Base-by-base conservation (phyloP, 2,329 filamentous ascomycete genomes). In the Talaromyces sp. region DNA sequence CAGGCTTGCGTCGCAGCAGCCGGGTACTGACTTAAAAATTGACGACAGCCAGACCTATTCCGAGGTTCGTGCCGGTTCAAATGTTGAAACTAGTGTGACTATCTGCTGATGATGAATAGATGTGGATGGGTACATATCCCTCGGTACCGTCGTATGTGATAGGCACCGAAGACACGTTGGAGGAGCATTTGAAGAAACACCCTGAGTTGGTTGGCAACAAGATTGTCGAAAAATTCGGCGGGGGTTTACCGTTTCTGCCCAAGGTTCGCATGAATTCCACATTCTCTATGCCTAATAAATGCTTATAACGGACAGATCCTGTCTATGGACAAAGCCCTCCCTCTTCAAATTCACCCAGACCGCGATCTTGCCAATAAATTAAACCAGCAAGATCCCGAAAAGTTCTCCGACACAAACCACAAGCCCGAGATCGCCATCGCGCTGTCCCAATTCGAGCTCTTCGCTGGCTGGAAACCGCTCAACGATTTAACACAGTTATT, bases 401-500 rank as follows among this genome's bases (percentile, higher is more conserved):
- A 85, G 60, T 92, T 89, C 71, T 84, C 83, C 1, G 89, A 93
- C 65, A 77, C 83, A 2, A 92, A 92, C 71, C 89, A 92, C 78
- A 92, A 92, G 74, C 89, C 89, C 1, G 89, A 93, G 70, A 92
- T 93, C 58, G 89, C 89, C 0, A 78, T 93, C 1, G 89, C 89
- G 0, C 75, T 92, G 0, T 81, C 82, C 13, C 83, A 85, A 24
- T 92, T 93, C 67, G 89, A 92, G 71, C 85, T 89, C 0, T 92
- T 93, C 66, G 87, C 86, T 10, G 89, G 89, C 6, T 92, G 87
- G 78, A 91, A 90, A 69, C 85, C 87, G 0, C 75, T 89, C 0
- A 68, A 73, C 10, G 78, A 86, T 2, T 86, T 92, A 60, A 74
- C 84, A 32, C 69, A 77, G 0, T 74, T 91, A 1, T 81, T 91